phyloP scores from a whole-genome alignment of 805 yeast species.

The Teunomyces barrocoloradensis region DNA sequence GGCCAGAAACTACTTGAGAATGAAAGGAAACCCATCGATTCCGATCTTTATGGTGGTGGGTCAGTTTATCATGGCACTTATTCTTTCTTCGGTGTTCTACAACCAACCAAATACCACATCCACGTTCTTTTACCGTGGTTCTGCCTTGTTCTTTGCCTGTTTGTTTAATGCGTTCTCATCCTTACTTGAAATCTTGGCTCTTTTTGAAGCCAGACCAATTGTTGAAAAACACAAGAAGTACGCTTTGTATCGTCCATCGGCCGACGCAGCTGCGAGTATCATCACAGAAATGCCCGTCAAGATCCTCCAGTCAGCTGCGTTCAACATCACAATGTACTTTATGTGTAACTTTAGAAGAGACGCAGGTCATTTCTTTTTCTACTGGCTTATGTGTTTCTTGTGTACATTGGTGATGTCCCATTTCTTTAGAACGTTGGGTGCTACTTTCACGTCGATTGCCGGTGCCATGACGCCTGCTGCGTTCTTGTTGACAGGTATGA shows the following conservation, averaged over 20 bases:
- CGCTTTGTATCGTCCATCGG: conserved; percentile 69
- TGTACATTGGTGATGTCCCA: conserved; percentile 23
- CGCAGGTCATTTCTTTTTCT: conserved; percentile 38
- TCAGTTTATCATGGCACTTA: conserved; percentile 53
- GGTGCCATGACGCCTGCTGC: conserved; percentile 26
- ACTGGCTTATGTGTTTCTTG: conserved; percentile 29
- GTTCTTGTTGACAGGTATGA: conserved; percentile 25
- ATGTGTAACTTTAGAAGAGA: conserved; percentile 44
- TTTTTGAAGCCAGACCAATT: conserved; percentile 61
- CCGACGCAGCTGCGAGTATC: conserved; percentile 64
- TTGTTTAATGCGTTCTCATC: conserved; percentile 49
- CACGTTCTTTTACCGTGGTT: conserved; percentile 54
- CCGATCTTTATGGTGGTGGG: conserved; percentile 50
- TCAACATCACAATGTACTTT: conserved; percentile 42
- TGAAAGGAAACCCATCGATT: conserved; percentile 55
- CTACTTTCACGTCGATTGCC: conserved; percentile 21
- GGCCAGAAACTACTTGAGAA: conserved; percentile 52
- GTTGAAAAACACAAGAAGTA: conserved; percentile 68
- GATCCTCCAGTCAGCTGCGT: conserved; percentile 26
- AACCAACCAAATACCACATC: conserved; percentile 39
- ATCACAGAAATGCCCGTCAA: conserved; percentile 64
- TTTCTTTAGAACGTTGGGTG: conserved; percentile 23
- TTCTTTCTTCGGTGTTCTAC: conserved; percentile 60
- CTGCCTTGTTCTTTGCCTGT: conserved; percentile 51
- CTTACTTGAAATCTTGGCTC: conserved; percentile 54